Evolutionary conservation across 495 filamentous ascomycete genomes (phyloP).

Genomic region (Penicillium waksmanii): DNA sequence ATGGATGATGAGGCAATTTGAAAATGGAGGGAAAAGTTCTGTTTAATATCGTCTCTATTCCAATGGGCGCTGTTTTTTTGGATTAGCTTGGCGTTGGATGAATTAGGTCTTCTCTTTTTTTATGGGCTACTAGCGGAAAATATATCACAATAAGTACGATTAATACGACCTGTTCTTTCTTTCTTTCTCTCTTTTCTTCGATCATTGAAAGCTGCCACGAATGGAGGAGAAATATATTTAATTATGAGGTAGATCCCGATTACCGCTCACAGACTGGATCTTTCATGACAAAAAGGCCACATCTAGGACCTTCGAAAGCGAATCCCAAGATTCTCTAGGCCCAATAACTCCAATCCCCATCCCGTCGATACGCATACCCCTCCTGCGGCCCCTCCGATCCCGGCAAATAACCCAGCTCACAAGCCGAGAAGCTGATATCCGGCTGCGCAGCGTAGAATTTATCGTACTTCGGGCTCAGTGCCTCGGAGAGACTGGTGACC

Average conservation of each 20-base stretch:
- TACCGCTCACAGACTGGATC: too few relatives aligned
- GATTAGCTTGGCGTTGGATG: background rate
- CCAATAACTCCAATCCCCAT: background rate
- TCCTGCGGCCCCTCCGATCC: background rate
- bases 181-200: too few relatives aligned
- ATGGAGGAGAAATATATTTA: too few relatives aligned
- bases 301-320: background rate
- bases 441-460: background rate
- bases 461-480: background rate
- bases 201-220: too few relatives aligned
- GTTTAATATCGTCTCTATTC: background rate
- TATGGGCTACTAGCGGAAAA: background rate
- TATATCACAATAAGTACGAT: too few relatives aligned
- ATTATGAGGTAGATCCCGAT: too few relatives aligned
- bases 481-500: slow-evolving; percentile 14
- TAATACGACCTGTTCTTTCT: too few relatives aligned
- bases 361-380: background rate
- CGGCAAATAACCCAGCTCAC: background rate
- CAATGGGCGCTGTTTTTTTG: background rate
- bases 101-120: background rate
- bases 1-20: background rate
- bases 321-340: background rate
- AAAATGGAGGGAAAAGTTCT: background rate
- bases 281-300: too few relatives aligned
- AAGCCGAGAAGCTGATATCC: background rate